A percentile compares a stretch with the other conserved stretches of the same genome.
Evolutionary conservation across 306 rosid genomes (phyloP).

Genomic region (Alnus rubra): DNA sequence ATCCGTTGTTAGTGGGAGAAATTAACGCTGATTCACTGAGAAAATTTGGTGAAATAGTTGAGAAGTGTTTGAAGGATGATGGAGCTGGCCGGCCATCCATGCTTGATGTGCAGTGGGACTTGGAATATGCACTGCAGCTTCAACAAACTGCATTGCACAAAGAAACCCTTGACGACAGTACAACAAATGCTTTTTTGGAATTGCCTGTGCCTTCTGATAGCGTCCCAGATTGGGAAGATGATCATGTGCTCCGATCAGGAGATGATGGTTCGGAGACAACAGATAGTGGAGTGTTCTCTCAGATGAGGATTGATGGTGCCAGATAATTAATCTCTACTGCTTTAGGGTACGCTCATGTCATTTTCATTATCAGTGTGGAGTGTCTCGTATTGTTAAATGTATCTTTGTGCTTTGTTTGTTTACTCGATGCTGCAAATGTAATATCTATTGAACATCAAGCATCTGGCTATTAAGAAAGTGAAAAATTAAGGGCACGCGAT

Average conservation of each 20-base stretch:
- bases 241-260: slow-evolving; percentile 6
- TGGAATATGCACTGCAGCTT: slow-evolving; percentile 58
- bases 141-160: slow-evolving; percentile 32
- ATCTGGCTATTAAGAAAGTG: no score
- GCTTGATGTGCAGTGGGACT: slow-evolving; percentile 59
- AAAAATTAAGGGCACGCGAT: no score
- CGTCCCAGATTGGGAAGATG: slow-evolving; percentile 27
- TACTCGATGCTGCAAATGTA: no score
- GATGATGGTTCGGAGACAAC: slow-evolving; percentile 31
- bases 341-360: not conserved
- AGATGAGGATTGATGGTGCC: slow-evolving; percentile 32
- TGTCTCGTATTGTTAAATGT: not conserved
- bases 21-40: slow-evolving; percentile 42
- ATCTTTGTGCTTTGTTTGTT: not conserved
- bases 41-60: slow-evolving; percentile 38
- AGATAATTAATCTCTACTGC: slow-evolving; percentile 15
- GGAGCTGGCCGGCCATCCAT: slow-evolving; percentile 50
- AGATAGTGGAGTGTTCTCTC: slow-evolving; percentile 34
- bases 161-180: slow-evolving; percentile 33
- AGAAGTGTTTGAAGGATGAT: slow-evolving; percentile 42
- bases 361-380: not conserved
- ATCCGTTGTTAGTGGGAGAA: slow-evolving; percentile 39
- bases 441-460: no score
- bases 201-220: slow-evolving; percentile 42
- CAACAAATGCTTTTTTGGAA: slow-evolving; percentile 32